These are phyloP conservation scores for Globisporangium paroecandrum DNA, from an alignment of 352 stramenopile species.

Conservation along the genomic window DNA sequence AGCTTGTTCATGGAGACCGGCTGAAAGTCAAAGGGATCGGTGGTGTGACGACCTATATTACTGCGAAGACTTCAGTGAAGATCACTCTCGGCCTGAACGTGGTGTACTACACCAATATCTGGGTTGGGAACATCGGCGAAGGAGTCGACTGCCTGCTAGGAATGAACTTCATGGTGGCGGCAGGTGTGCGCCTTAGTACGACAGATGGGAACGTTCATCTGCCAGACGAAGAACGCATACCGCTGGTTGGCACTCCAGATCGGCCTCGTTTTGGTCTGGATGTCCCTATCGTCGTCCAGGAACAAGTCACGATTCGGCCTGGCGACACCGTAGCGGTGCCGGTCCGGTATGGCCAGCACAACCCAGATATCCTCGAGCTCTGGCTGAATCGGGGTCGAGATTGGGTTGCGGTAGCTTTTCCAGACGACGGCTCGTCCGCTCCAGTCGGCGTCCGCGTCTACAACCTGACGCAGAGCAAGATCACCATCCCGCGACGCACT, in stretches of 20 bases:
- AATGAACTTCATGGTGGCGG: conserved; percentile 29
- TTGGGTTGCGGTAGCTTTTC: too few species aligned
- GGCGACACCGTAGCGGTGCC: too few species aligned
- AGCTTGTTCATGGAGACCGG: neutral
- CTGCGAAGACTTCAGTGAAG: conserved; percentile 10
- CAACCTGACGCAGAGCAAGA: neutral
- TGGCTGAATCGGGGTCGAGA: too few species aligned
- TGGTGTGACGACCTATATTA: conserved; percentile 20
- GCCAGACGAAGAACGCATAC: conserved; percentile 1
- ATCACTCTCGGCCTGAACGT: conserved; percentile 23
- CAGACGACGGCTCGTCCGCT: too few species aligned
- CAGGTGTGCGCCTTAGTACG: conserved; percentile 17
- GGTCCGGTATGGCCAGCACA: too few species aligned
- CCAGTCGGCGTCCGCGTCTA: neutral
- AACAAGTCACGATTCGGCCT: too few species aligned
- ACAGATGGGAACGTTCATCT: conserved; percentile 11
- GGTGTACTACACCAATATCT: conserved; percentile 23
- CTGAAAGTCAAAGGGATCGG: conserved; percentile 11
- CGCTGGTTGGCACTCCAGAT: neutral
- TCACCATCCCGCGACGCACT: neutral
- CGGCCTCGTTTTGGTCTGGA: too few species aligned
- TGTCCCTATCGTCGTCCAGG: too few species aligned
- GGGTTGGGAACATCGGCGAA: conserved; percentile 24
- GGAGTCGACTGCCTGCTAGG: conserved; percentile 27
- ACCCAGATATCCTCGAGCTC: too few species aligned